Evolutionary conservation across 768 basidiomycete genomes (phyloP).

Genomic region (Cantharellus anzutake): DNA sequence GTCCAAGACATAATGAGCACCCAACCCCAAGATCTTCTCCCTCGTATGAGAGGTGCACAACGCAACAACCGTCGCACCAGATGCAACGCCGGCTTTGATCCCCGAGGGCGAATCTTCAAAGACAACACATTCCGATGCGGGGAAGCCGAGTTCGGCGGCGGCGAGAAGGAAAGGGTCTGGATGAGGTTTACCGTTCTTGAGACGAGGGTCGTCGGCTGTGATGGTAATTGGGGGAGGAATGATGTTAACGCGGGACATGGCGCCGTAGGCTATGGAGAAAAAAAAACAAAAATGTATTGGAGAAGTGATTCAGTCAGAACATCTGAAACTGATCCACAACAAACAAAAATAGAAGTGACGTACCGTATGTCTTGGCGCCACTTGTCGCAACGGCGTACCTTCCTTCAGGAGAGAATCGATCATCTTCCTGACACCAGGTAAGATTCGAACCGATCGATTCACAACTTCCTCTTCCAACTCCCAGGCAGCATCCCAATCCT

Average conservation of each 20-base stretch:
- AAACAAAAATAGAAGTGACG: not conserved
- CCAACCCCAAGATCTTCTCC: conserved; percentile 32
- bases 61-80: conserved; percentile 58
- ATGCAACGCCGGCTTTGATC: conserved; percentile 49
- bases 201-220: conserved; percentile 56
- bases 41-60: conserved; percentile 66
- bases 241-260: conserved; percentile 52
- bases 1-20: conserved; percentile 44
- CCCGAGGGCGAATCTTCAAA: conserved; percentile 85
- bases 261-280: conserved; percentile 31
- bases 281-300: not conserved
- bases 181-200: conserved; percentile 61
- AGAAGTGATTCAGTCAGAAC: not conserved
- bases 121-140: conserved; percentile 43
- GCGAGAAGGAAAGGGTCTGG: conserved; percentile 77
- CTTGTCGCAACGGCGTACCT: conserved; percentile 56
- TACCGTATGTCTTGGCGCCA: conserved; percentile 51
- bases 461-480: conserved; percentile 35
- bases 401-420: conserved; percentile 43
- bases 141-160: conserved; percentile 36
- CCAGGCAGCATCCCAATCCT: conserved; percentile 23
- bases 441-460: conserved; percentile 46
- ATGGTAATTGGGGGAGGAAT: conserved; percentile 47
- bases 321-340: not conserved
- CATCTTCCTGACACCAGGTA: conserved; percentile 48